A percentile compares a stretch with the other conserved stretches of the same genome.
These are phyloP conservation scores for Pseudisothecium myosuroides DNA, from an alignment of 225 moss, liverwort and hornwort species.

Conservation along the genomic window DNA sequence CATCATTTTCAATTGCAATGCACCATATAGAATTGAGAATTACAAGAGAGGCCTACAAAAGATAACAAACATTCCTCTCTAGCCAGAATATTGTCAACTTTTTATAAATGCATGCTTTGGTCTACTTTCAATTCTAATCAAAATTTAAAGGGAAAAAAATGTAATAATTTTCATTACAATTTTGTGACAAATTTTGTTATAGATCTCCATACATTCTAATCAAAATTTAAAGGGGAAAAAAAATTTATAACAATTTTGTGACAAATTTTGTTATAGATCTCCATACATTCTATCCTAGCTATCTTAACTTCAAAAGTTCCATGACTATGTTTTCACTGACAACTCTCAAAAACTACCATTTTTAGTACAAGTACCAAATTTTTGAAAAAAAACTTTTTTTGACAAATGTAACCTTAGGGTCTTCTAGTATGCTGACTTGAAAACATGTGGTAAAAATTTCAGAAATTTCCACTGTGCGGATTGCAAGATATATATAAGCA, in stretches of 20 bases:
- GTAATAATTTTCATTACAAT: background rate
- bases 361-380: too few species aligned
- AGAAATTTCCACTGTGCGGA: too few species aligned
- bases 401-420: too few species aligned
- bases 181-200: too few species aligned
- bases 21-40: background rate
- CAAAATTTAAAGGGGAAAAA: background rate
- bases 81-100: background rate
- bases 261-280: background rate
- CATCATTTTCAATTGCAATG: background rate
- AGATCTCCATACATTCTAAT: background rate
- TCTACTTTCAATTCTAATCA: rapidly evolving
- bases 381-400: too few species aligned
- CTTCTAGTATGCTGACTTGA: too few species aligned
- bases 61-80: background rate
- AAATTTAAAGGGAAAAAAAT: background rate
- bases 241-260: background rate
- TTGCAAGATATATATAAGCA: too few species aligned
- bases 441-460: too few species aligned
- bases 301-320: too few species aligned
- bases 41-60: background rate
- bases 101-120: background rate
- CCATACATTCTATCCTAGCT: background rate
- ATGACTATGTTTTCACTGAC: too few species aligned
- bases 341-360: too few species aligned